Evolutionary conservation across 164 flowering plant genomes (phyloP), one percentile per base, ranked within the genome.

Genomic region (Tetracentron sinense): DNA sequence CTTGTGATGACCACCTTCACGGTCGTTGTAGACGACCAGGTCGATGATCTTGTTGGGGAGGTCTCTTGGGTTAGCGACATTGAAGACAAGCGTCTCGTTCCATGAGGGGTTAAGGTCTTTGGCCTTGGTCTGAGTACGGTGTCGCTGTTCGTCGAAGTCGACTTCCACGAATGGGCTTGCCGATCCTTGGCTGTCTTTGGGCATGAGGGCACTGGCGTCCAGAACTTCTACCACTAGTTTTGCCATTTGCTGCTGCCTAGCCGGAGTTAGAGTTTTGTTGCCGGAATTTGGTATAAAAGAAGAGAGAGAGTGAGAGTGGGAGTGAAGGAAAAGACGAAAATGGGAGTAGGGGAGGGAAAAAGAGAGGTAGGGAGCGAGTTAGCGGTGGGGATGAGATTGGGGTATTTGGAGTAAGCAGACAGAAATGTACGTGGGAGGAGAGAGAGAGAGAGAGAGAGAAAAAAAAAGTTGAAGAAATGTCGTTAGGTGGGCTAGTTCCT

Each of bases 121-220:
- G 31, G 10, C 33, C 77, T 80, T 85, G 56, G 92, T 84, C 54
- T 78, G 86, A 2, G 97, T 93, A 6, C 87, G 63, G 26, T 77
- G 84, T 0, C 69, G 48, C 62, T 90, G 89, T 0, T 71, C 80
- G 12, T 83, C 89, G 56, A 90, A 88, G 0, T 81, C 83, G 0
- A 90, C 94, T 56, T 93, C 90, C 0, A 83, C 94, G 58, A 77
- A 93, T 0, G 98, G 94, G 65, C 79, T 90, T 0, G 98, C 84
- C 0, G 90, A 85, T 27, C 96, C 97, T 4, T 88, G 81, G 0
- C 94, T 90, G 57, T 90, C 94, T 73, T 90, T 93, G 47, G 96
- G 94, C 94, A 82, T 88, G 21, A 93, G 90, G 66, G 87, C 88
- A 56, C 72, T 71, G 11, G 98, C 96, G 25, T 85, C 90, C 10